These are phyloP conservation scores for Fraxinus sp. DNA, from an alignment of 305 asterid genomes.

Conservation along the genomic window DNA sequence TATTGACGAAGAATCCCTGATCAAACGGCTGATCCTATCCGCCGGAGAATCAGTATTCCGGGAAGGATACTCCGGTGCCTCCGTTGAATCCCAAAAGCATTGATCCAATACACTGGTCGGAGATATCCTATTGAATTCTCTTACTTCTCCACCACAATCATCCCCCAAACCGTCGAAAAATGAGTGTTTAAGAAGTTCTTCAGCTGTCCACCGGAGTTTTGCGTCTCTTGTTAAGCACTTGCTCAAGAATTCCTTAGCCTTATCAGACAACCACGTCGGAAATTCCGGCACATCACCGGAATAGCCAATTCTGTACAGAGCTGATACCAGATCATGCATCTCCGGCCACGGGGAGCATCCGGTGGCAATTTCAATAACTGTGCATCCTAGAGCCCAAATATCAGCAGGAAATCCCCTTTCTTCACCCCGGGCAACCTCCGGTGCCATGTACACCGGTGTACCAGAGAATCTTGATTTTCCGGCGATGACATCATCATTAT, in stretches of 20 bases:
- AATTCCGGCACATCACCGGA: constrained; percentile 52
- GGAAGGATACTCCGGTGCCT: constrained; percentile 30
- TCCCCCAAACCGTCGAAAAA: constrained; percentile 33
- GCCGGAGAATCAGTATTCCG: constrained; percentile 32
- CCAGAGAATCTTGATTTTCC: constrained; percentile 43
- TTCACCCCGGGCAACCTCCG: constrained; percentile 82
- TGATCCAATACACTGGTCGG: constrained; percentile 77
- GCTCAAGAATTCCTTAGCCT: constrained; percentile 46
- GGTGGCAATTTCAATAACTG: constrained; percentile 79
- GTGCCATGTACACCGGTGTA: constrained; percentile 87
- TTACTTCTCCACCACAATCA: background rate
- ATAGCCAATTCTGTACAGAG: constrained; percentile 60
- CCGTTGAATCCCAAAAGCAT: constrained; percentile 63
- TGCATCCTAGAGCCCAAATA: constrained; percentile 82
- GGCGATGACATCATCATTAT: background rate
- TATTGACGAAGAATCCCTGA: constrained; percentile 20
- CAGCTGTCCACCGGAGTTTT: constrained; percentile 62
- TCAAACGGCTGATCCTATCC: constrained; percentile 44
- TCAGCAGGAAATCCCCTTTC: constrained; percentile 69
- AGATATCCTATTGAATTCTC: constrained; percentile 37
- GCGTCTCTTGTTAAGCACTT: constrained; percentile 55
- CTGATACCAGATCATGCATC: constrained; percentile 60
- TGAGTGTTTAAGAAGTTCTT: constrained; percentile 61
- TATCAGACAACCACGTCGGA: constrained; percentile 55
- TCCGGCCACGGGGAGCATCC: constrained; percentile 74